Base-by-base conservation (phyloP, 768 basidiomycete genomes). In the Paxillus involutus region DNA sequence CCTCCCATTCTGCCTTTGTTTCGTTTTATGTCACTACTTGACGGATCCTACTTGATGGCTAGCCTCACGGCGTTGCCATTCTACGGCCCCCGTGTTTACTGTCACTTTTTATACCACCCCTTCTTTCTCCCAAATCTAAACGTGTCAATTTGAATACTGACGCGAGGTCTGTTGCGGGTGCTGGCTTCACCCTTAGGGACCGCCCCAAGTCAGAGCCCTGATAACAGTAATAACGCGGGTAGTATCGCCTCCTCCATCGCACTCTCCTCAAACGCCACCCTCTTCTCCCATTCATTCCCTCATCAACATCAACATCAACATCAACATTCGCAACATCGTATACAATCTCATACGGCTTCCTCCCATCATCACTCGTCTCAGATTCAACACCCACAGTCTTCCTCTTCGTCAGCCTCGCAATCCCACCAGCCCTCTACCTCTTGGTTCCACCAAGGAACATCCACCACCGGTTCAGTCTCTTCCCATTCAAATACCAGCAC, bases 31-130 rank as follows among this genome's bases (percentile, higher is more conserved):
- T 61, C 62, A 50, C 13, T 3, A 0, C 7, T 29, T 42, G 58
- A 47, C 47, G 44, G 57, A 59, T 66, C 55, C 32, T 44, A 41
- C 48, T 44, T 48, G 63, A 63, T 9, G 10, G 35, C 32, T 32
- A 13, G 12, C 12, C 12, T 13, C 5, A 35, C 35, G 11, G 35
- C 35, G 11, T 12, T 35, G 5, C 10, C 12, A 35, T 35, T 35
- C 13, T 12, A 35, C 35, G 13, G 35, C 35, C 3, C 35, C 5
- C 13, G 12, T 35, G 32, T 33, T 10, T 12, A 33, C 12, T 33
- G 3, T 62, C 63, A 5, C 44, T 4, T 4, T 42, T 19, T 32
- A 26, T 16, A 32, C 33, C 12, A 5, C 19, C 40, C 32, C 36
- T 10, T 14, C 35, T 44, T 39, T 24, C 48, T 44, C 40, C 32